Conservation (phyloP, 2,329 filamentous ascomycete species). For the Arthroderma sp. region DNA sequence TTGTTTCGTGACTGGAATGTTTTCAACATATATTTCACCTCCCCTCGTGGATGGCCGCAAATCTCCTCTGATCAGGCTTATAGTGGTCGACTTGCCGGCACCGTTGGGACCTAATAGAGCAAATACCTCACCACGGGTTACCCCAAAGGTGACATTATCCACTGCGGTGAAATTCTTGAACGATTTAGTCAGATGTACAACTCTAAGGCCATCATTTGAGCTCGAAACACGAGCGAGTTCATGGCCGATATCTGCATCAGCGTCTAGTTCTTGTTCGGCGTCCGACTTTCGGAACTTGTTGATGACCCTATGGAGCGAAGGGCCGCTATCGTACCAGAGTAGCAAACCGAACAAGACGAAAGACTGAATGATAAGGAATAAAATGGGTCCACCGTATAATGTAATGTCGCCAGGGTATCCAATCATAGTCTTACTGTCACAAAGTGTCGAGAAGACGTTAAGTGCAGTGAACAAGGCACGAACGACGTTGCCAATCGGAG, state of each 20-base stretch:
- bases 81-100: constrained; percentile 81
- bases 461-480: constrained; percentile 62
- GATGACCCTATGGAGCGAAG: constrained; percentile 43
- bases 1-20: constrained; percentile 58
- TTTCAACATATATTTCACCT: constrained; percentile 72
- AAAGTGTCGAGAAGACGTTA: constrained; percentile 74
- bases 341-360: constrained; percentile 57
- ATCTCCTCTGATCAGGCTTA: constrained; percentile 81
- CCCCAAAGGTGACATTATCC: constrained; percentile 76
- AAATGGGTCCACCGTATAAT: constrained; percentile 69
- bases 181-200: constrained; percentile 64
- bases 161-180: constrained; percentile 68
- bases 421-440: constrained; percentile 48
- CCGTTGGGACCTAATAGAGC: constrained; percentile 83
- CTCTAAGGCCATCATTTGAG: constrained; percentile 56
- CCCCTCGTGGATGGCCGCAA: constrained; percentile 55
- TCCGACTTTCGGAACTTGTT: constrained; percentile 31
- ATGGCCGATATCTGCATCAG: constrained; percentile 48
- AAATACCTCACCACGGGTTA: constrained; percentile 70
- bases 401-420: constrained; percentile 56
- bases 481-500: constrained; percentile 64
- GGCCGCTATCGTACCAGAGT: constrained; percentile 69
- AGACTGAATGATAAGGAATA: constrained; percentile 67
- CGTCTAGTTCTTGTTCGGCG: constrained; percentile 23
- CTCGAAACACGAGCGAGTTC: constrained; percentile 52